phyloP scores from a whole-genome alignment of 768 basidiomycete species.

The Calocybe gangraenosa region DNA sequence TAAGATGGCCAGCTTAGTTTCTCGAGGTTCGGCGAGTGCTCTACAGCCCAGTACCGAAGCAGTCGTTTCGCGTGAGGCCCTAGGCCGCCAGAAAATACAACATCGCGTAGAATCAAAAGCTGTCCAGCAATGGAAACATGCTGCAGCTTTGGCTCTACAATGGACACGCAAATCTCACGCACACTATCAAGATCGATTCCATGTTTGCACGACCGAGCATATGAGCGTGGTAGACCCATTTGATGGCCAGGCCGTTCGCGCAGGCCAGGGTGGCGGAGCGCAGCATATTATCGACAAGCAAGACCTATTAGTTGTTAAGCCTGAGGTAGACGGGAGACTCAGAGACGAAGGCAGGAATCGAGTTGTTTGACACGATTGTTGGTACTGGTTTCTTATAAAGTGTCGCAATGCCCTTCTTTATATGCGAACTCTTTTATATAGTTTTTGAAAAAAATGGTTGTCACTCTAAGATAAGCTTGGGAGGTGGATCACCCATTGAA shows the following conservation, averaged over 20 bases:
- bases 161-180: constrained; percentile 39
- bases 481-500: constrained; percentile 50
- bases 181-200: constrained; percentile 58
- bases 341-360: constrained; percentile 39
- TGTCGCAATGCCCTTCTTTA: no score
- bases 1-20: constrained; percentile 43
- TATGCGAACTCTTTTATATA: no score
- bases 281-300: constrained; percentile 25
- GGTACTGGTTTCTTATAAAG: no score
- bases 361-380: no score
- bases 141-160: constrained; percentile 33
- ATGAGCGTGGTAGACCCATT: constrained; percentile 77
- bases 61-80: constrained; percentile 45
- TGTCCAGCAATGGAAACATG: constrained; percentile 45
- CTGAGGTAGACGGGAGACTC: constrained; percentile 63
- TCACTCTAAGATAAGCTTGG: no score
- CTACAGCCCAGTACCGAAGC: constrained; percentile 41
- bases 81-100: constrained; percentile 28
- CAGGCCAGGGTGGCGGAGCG: constrained; percentile 21
- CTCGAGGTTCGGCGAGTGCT: constrained; percentile 22
- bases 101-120: constrained; percentile 21
- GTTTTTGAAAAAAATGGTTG: no score
- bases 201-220: constrained; percentile 61
- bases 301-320: constrained; percentile 56
- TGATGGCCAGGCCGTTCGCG: constrained; percentile 50